Base-by-base conservation (phyloP, 495 filamentous ascomycete genomes). In the Penicillium soppii region DNA sequence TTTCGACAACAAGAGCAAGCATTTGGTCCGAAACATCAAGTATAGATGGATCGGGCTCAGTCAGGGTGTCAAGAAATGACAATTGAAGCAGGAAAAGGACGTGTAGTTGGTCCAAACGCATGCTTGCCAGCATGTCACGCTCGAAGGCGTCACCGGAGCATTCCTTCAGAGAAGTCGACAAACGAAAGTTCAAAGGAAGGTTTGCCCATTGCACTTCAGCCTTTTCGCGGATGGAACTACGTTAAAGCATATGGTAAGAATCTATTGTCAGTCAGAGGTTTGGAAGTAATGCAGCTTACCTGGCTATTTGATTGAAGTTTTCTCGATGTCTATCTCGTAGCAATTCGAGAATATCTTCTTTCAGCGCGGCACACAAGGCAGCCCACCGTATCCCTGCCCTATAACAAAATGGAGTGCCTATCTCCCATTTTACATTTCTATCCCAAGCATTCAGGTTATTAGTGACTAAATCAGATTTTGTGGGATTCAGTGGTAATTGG, bases 291-390 rank as follows among this genome's bases (percentile, higher is more conserved):
- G 3, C 12, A 20, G 12, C 37, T 16, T 54, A 67, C 66, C 53
- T 65, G n/a, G 57, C 57, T 39, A 45, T 52, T 23, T 56, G 35
- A 1, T 21, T 44, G 43, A 58, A 63, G 7, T 53, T 44, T 12
- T 50, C 53, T 37, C 54, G 50, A 4, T 60, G 58, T 20, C 62
- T 62, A 26, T 67, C 62, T 10, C 68, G 66, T n/a, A 64, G 45
- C 17, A 74, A 46, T 32, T 72, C 68, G 43, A 70, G 59, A 2
- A 73, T 49, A 20, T 74, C 71, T 49, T 74, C 71, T 50, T 73
- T 74, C 40, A 74, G 43, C 1, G 52, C 56, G 8, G 71, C 63
- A 27, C 70, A 74, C 1, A 72, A 47, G 2, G 70, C 67, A 36
- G 70, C 66, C 66, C 71, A 74, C 6, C 65, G 57, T 2, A 67